Base-by-base conservation (phyloP, 208 protist species). In the Porcisia deanei region DNA sequence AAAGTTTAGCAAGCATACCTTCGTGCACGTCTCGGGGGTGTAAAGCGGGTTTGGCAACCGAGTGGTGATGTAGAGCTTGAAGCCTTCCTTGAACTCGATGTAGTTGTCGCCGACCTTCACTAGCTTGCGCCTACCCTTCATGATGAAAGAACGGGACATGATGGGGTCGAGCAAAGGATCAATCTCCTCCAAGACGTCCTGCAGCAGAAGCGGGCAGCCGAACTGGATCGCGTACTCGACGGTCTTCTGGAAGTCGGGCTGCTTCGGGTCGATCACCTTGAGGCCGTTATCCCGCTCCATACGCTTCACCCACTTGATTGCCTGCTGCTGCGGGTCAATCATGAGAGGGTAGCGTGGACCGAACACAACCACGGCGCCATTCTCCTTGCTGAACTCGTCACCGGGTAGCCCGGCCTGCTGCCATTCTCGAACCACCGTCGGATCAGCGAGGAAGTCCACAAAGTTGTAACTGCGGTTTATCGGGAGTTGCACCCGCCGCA, bases 311-410 rank as follows among this genome's bases (percentile, higher is more conserved):
- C 99, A 99, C 88, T 99, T 98, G 82, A 99, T 99, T 7, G 99
- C 99, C 90, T 99, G 99, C 82, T 94, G 92, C 90, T 99, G 98
- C 57, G 99, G 99, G 85, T 99, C 99, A 76, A 99, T 99, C 93
- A 99, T 99, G 30, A 99, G 93, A 37, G 99, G 99, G 91, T 98
- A 99, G 73, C 98, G 96, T 45, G 91, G 88, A 30, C 96, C 96
- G 54, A 91, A 87, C 43, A 96, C 99, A 8, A 99, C 98, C 30
- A 99, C 87, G n/a, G 98, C 91, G 69, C 98, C 99, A 86, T 99
- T 99, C 88, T 99, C 97, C 69, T 87, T 85, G 77, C 91, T 98
- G 88, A 99, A 99, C 71, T 94, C 91, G 82, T 99, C 98, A 6
- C 91, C 89, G 0, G 98, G 98, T 0, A 99, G 92, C 8, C 98